Evolutionary conservation across 2,329 filamentous ascomycete species (phyloP), one percentile per base, ranked within the genome.

Genomic region (Pleurostoma richardsiae): DNA sequence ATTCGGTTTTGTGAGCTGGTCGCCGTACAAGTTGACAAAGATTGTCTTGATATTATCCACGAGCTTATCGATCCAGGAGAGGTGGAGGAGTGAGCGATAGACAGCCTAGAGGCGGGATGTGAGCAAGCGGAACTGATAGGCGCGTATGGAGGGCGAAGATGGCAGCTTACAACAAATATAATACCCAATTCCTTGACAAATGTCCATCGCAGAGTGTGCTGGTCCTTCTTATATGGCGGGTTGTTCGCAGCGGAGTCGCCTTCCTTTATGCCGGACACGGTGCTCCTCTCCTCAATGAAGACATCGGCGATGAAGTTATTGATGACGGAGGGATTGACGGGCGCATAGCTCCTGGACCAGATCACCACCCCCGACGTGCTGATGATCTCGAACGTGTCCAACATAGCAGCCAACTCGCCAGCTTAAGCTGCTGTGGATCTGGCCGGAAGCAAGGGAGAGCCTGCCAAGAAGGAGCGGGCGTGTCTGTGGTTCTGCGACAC

Each of bases 51-150:
- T 90, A 60, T 97, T 95, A 61, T 96, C 92, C 55, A 99, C 83
- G 42, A 99, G 84, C 65, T 94, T 90, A 67, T 99, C 94, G 54
- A 97, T 89, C 94, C 95, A 99, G 10, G 88, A 91, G 6, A 99
- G 80, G 66, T 96, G 91, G 30, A 99, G 79, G 30, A 99, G 82
- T 38, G 91, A 96, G 63, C 95, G 88, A 67, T 99, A 99, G 54
- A 99, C 94, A 54, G 92, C 94, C 90, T 96, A 60, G 41, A 4
- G n/a, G 6, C 11, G 7, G 10, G 29, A 30, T 19, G 19, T 19
- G 19, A 19, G 19, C 19, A 19, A 19, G 19, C 19, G 19, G 31
- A 30, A 28, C 5, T 5, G 26, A 38, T 5, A 27, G 19, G n/a
- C 7, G 42, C 51, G 48, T 19, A 19, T 19, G 19, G 19, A 19